Conservation (phyloP, 176 grass and related monocot species). For the Lolium multiflorum region DNA sequence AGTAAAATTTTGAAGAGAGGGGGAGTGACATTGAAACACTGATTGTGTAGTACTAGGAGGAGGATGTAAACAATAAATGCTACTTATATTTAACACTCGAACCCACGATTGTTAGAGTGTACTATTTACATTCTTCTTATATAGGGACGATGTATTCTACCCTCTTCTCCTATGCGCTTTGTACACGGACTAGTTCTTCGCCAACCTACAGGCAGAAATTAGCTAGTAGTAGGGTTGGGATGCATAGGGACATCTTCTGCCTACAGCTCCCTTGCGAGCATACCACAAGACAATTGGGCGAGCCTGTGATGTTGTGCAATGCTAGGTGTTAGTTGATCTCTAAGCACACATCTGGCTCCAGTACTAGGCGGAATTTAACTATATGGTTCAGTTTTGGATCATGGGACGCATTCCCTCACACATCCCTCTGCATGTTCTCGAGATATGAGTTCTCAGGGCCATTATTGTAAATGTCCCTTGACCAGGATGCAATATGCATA, state of each 20-base stretch:
- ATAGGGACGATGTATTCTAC: not conserved
- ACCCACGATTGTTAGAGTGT: not conserved
- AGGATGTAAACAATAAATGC: not conserved
- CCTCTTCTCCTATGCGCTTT: not conserved
- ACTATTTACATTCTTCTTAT: not conserved
- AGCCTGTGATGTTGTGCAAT: not conserved
- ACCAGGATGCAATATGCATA: no score
- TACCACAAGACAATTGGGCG: not conserved
- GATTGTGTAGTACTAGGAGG: not conserved
- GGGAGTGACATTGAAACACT: not conserved
- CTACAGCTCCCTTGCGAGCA: not conserved
- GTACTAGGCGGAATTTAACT: no score
- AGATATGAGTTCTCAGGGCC: no score
- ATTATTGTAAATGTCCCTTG: no score
- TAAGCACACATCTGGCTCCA: not conserved
- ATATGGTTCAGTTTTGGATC: no score
- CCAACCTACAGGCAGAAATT: not conserved
- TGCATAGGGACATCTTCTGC: not conserved
- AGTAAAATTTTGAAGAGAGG: no score
- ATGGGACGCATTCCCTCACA: no score
- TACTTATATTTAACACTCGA: not conserved
- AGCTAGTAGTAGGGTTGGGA: not conserved
- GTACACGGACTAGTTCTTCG: not conserved
- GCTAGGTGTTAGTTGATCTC: no score
- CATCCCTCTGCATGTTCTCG: no score